Base-by-base conservation (phyloP, 192 early-diverging fungal species). In the Dispira parvispora region DNA sequence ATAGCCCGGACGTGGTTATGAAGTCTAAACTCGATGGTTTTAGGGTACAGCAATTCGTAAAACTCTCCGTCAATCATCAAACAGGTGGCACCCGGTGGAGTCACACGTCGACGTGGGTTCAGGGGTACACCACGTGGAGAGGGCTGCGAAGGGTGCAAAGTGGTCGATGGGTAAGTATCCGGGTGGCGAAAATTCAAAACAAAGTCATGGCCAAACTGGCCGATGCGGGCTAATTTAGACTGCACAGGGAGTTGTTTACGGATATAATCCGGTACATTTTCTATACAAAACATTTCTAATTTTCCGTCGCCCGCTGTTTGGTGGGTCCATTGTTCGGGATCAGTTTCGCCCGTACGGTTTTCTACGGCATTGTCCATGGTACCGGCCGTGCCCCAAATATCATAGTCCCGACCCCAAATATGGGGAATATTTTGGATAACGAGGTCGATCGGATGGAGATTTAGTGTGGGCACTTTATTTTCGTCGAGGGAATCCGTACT, bases 21-120 rank as follows among this genome's bases (percentile, higher is more conserved):
- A 65, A 82, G 75, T 21, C 74, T 64, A 16, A 85, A 78, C n/a
- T 73, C 75, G 28, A 88, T 70, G 58, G 68, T 68, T 28, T 78
- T 82, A 14, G 84, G 78, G 44, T 70, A 68, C 62, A 75, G 76
- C 61, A 83, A 70, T 67, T 83, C 81, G 63, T 84, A 83, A 63
- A 88, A 88, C 69, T 88, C 85, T 43, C 85, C 85, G 65, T 88
- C 85, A 70, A 83, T 80, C 82, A 88, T 84, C 53, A 78, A 73
- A 66, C 78, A 83, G n/a, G 84, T 69, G 54, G 75, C 65, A 9
- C 78, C 78, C 6, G 68, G 69, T 64, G 67, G 65, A 2, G 71
- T 71, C 21, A 56, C 60, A 26, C 67, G 68, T 50, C 65, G 67
- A 47, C 16, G 55, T 27, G 42, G 25, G 14, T 57, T 10, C 26